Evolutionary conservation across 257 asterid species (phyloP), one percentile per base, ranked within the genome.

Genomic region (Salvia splendens): DNA sequence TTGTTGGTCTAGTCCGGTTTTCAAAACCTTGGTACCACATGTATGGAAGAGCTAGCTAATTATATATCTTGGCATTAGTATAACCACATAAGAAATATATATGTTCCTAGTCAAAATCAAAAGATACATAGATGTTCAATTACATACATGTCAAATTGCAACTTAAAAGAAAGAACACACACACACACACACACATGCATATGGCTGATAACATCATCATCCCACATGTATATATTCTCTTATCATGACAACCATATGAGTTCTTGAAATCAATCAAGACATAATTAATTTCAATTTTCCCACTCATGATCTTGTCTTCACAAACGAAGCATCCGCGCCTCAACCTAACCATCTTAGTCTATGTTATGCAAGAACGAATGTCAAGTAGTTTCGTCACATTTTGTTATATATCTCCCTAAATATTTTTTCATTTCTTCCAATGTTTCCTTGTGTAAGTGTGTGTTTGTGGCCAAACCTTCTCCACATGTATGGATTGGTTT

Each of bases 191-290:
- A 62, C 67, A 64, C 20, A 42, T 47, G 67, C 28, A 42, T 67
- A 63, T 55, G 61, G 59, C 53, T 69, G 70, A 54, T 46, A 41
- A 54, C 69, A 61, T 66, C 69, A 61, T 66, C 61, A 41, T 12
- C 53, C 68, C 78, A 64, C 82, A 69, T 75, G 75, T 55, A 48
- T 62, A 40, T 40, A 40, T 33, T 33, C 38, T 33, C 6, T 33
- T 51, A 50, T 61, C 57, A 30, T 65, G 78, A 67, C 71, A 71
- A 43, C 58, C 35, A 24, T 24, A 24, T 67, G 58, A 41, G 45
- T n/a, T 75, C 64, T 57, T 52, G 16, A 64, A 61, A 75, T 75
- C 28, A 69, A 75, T 67, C 59, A 12, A 64, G 66, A 32, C 35
- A 65, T 64, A 64, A 15, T 50, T 73, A 68, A 33, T 32, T 48